Evolutionary conservation across 371 early-diverging fungal species (phyloP).

Genomic region (Blakeslea trispora): DNA sequence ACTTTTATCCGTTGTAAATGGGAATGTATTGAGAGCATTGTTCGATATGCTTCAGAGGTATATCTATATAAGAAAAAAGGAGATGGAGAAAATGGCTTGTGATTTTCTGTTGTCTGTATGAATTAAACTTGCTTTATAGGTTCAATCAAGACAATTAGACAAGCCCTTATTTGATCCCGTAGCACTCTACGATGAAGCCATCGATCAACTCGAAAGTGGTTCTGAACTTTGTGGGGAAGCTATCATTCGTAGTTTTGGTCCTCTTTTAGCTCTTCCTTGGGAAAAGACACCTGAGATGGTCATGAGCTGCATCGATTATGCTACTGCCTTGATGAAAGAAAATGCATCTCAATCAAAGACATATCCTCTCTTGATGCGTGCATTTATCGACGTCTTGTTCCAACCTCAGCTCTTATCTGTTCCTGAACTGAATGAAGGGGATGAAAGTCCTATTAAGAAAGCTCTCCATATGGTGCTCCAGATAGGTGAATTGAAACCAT

Average conservation of each 20-base stretch:
- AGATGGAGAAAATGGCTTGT: too few species aligned
- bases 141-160: not conserved
- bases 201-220: conserved; percentile 46
- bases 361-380: conserved; percentile 36
- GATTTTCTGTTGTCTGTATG: too few species aligned
- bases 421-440: conserved; percentile 33
- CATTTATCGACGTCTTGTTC: conserved; percentile 37
- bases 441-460: conserved; percentile 43
- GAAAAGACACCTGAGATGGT: conserved; percentile 35
- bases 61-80: not conserved
- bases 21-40: conserved; percentile 35
- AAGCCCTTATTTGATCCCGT: conserved; percentile 31
- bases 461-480: conserved; percentile 36
- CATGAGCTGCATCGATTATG: conserved; percentile 31
- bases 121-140: conserved; percentile 3
- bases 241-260: conserved; percentile 36
- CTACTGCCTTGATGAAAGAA: conserved; percentile 40
- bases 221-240: conserved; percentile 43
- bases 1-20: conserved; percentile 42
- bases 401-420: conserved; percentile 35
- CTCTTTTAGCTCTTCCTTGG: conserved; percentile 33
- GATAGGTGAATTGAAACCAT: conserved; percentile 43
- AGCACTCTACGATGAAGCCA: conserved; percentile 33
- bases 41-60: conserved; percentile 30
- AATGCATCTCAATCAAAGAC: conserved; percentile 42